Base-by-base conservation (phyloP, 352 stramenopile species). In the Globisporangium iwayamae region DNA sequence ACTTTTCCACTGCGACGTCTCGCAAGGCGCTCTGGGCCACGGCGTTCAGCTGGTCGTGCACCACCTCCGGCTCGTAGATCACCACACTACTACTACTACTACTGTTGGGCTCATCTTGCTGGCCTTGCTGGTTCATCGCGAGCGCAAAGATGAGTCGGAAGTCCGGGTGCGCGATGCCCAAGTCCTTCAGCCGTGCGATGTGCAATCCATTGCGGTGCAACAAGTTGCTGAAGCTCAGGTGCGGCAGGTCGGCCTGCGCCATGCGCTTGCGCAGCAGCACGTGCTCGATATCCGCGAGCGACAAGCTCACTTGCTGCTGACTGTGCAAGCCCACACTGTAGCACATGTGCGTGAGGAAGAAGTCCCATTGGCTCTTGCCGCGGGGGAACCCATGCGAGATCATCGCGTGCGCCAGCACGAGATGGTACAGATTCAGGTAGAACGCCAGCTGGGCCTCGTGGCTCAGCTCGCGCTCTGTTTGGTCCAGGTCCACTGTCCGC, bases 371-470 rank as follows among this genome's bases (percentile, higher is more conserved):
- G 11, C 70, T 66, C 63, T 84, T 83, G 47, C 71, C 69, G 7
- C 81, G 75, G 4, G 81, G 79, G 50, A 84, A 89, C 2, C 82
- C 82, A 60, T 88, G 73, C 3, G 78, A 70, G 52, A 91, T 87
- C 76, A 91, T 89, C 11, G 83, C 84, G 57, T 95, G 86, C 5
- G 83, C 81, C 2, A 91, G 63, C n/a, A 95, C 66, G 1, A 74
- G 72, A 53, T 93, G 83, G 50, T 91, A 92, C 57, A 95, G 47
- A 60, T 95, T 95, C 53, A 95, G 67, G 50, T 88, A 93, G 50
- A 95, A 92, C 8, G 77, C 64, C 1, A 93, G 50, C 20, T 87
- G 78, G 18, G 89, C 72, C 67, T 95, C 86, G 28, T 93, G 81
- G 4, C 71, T 78, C 2, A 63, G 68, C 11, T 54, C 71, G 18